Evolutionary conservation across 192 early-diverging fungal genomes (phyloP), one percentile per base, ranked within the genome.

Genomic region (Fimicolochytrium jonesii): DNA sequence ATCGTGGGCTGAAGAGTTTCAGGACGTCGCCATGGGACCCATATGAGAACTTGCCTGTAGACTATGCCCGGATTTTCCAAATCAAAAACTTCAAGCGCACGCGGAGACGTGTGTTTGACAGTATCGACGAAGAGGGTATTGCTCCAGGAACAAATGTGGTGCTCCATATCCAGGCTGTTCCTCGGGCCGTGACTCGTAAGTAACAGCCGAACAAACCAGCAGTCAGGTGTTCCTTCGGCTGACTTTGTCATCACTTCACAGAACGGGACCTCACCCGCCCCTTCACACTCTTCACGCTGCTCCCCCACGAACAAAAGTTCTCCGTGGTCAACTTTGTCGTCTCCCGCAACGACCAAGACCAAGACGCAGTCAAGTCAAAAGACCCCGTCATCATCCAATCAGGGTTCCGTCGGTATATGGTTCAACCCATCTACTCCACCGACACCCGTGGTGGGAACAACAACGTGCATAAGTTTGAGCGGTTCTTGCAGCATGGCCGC

Each of bases 21-120:
- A 78, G 93, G 61, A 95, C 90, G 15, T 94, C 92, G 3, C 89
- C 94, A 11, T 99, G 96, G 96, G 96, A 99, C 70, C 89, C 94
- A 7, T 93, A 93, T 79, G 96, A 99, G 74, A 97, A 97, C 74
- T 77, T 99, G 58, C 96, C 96, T 0, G 75, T 92, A 31, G 96
- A 99, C 70, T 99, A 96, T 71, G 85, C 84, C 29, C 87, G 92
- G 45, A 95, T 99, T 56, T 99, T 97, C 82, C 92, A 95, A 76
- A 95, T 97, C 62, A 87, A 92, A 66, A 95, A 90, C 79, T 89
- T 90, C 44, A 73, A 74, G 43, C 81, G 88, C 64, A 92, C 93
- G 20, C 87, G 90, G 76, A 75, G 83, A 56, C 81, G 88, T 34
- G 85, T 93, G 34, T 66, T 91, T 41, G 68, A 80, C 15, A 50